phyloP scores from a whole-genome alignment of 768 basidiomycete species.

The Mrakia blollopis region DNA sequence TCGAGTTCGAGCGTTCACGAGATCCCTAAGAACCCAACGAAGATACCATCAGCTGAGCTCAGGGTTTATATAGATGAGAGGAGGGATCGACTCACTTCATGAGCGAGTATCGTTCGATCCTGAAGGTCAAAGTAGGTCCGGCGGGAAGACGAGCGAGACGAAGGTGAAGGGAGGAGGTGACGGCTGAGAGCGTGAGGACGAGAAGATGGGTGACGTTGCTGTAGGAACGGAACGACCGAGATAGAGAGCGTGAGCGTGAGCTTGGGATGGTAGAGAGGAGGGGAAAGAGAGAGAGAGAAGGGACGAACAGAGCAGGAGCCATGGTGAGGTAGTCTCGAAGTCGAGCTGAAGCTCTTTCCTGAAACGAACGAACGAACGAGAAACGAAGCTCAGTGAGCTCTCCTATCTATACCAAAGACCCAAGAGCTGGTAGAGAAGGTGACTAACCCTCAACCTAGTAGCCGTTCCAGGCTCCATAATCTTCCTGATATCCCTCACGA shows the following conservation, averaged over 20 bases:
- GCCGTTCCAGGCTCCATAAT: slow-evolving; percentile 99
- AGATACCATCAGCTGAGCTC: too few relatives aligned
- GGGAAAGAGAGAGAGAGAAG: too few relatives aligned
- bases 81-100: slow-evolving; percentile 55
- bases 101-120: slow-evolving; percentile 86
- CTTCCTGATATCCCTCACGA: slow-evolving; percentile 87
- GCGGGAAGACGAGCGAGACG: slow-evolving; percentile 79
- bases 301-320: slow-evolving; percentile 63
- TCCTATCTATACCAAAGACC: too few relatives aligned
- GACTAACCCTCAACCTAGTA: slow-evolving; percentile 70
- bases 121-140: slow-evolving; percentile 89
- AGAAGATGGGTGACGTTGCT: too few relatives aligned
- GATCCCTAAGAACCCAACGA: slow-evolving; percentile 37
- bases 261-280: too few relatives aligned
- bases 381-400: not conserved
- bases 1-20: slow-evolving; percentile 41
- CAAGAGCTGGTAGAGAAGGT: slow-evolving; percentile 24
- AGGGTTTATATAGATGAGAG: not conserved
- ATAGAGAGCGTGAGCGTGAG: not conserved
- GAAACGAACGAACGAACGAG: slow-evolving; percentile 12
- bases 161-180: slow-evolving; percentile 69
- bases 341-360: slow-evolving; percentile 75
- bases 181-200: slow-evolving; percentile 42
- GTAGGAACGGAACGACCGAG: not conserved
- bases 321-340: slow-evolving; percentile 80